Evolutionary conservation across 2,329 filamentous ascomycete genomes (phyloP), one percentile per base, ranked within the genome.

Genomic region (Elsinoe australis): DNA sequence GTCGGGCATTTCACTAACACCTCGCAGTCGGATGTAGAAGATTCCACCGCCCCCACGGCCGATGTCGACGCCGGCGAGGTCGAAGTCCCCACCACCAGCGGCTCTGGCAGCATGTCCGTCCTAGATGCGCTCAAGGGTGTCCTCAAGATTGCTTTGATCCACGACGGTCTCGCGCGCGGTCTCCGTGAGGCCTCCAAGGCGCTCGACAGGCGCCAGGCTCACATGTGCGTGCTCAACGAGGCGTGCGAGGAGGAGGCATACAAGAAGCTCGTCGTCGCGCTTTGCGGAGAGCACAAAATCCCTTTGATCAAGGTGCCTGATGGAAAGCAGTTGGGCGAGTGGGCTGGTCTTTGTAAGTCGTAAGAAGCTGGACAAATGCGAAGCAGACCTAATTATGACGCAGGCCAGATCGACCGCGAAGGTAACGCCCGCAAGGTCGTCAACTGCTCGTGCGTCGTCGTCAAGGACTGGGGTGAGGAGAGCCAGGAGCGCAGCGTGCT

Each of bases 151-250:
- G 85, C 92, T 58, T 86, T 98, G 65, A 95, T 96, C 84, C 90
- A 98, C 84, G 92, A 98, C 71, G 92, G 92, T 71, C 89, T 98
- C 64, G 92, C 92, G 69, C 89, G 92, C 65, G 92, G 92, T 75
- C 87, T 98, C 66, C 89, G 92, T 64, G 92, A 98, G 78, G 92
- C 92, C 59, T 88, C 85, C 78, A 98, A 98, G 82, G 90, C 92
- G 58, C 87, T 98, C 67, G 92, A 98, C 76, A 84, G 92, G 68
- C 88, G 92, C 68, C 87, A 98, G 78, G 92, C 92, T 53, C 92
- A 98, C 79, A 96, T 98, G 89, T 98, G 92, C 73, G 92, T 98
- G 62, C 83, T 98, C 65, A 98, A 98, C 83, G 92, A 98, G 83
- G 84, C 85, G 61, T 98, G 92, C 80, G 92, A 98, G 79, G 92